phyloP scores from a whole-genome alignment of 2,329 filamentous ascomycete species.

The Coniochaeta sp. region DNA sequence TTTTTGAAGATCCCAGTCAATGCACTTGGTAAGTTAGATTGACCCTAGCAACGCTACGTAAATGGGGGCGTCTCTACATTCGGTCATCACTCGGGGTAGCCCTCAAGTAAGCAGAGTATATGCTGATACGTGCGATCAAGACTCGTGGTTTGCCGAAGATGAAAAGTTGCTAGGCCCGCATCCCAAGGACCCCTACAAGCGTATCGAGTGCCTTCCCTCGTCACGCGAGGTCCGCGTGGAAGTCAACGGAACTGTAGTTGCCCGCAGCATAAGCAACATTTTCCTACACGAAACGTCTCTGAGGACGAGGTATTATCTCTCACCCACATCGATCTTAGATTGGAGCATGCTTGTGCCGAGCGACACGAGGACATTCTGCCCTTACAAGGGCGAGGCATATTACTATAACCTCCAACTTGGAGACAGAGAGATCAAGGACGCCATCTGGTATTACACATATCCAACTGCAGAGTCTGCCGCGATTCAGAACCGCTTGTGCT shows the following conservation, averaged over 20 bases:
- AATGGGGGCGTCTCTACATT: no score
- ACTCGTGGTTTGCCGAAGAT: conserved; percentile 30
- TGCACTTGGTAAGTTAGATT: conserved; percentile 4
- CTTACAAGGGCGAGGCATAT: conserved; percentile 59
- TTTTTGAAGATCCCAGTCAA: conserved; percentile 13
- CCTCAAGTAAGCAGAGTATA: neutral
- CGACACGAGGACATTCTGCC: conserved; percentile 47
- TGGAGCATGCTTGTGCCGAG: conserved; percentile 37
- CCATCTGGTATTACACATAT: conserved; percentile 56
- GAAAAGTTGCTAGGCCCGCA: conserved; percentile 33
- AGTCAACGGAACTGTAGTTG: conserved; percentile 36
- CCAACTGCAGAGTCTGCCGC: conserved; percentile 48
- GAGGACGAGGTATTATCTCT: conserved; percentile 51
- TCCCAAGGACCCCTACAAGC: conserved; percentile 60
- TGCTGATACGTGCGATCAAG: conserved; percentile 1
- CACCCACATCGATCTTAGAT: conserved; percentile 38
- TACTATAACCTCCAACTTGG: conserved; percentile 50
- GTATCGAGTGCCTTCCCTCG: conserved; percentile 53
- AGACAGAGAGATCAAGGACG: conserved; percentile 33
- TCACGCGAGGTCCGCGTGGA: conserved; percentile 43
- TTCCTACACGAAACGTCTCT: conserved; percentile 56
- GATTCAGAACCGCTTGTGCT: conserved; percentile 51
- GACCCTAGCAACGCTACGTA: no score
- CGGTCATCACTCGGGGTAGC: no score
- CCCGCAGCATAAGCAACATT: conserved; percentile 34